Evolutionary conservation across 768 basidiomycete genomes (phyloP).

Genomic region (Tulasnella sp.): DNA sequence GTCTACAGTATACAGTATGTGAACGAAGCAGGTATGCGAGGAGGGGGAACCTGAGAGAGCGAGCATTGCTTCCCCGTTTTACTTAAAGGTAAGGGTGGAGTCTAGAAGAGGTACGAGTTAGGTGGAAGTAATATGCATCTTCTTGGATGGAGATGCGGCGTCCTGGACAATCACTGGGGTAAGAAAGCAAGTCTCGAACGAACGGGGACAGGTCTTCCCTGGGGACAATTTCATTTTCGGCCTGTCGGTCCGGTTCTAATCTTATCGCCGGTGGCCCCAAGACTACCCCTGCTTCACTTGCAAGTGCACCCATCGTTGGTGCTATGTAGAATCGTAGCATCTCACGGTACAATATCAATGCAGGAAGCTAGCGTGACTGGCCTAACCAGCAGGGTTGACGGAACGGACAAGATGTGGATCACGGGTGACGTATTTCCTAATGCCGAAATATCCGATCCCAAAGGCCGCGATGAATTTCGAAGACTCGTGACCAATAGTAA

Average conservation of each 20-base stretch:
- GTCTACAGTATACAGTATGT: neutral
- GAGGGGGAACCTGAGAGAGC: neutral
- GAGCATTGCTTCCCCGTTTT: neutral
- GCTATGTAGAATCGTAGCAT: neutral
- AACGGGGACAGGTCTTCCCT: neutral
- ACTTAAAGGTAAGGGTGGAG: neutral
- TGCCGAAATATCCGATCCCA: neutral
- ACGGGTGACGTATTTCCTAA: neutral
- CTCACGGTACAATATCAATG: too few relatives aligned
- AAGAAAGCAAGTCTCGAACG: neutral
- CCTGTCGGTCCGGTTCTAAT: neutral
- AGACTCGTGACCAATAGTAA: neutral
- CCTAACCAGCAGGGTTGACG: neutral
- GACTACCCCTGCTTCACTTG: neutral
- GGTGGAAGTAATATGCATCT: neutral
- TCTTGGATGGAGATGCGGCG: neutral
- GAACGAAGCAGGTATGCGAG: neutral
- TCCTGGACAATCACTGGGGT: neutral
- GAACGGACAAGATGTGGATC: too few relatives aligned
- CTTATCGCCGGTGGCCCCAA: neutral
- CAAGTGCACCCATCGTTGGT: neutral
- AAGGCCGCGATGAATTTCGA: neutral
- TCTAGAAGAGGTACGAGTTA: neutral
- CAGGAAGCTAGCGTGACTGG: too few relatives aligned
- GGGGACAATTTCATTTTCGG: neutral